A percentile compares a stretch with the other conserved stretches of the same genome.
These are phyloP conservation scores for Zymoseptoria pseudotritici DNA, from an alignment of 2,329 filamentous ascomycete species.

Conservation along the genomic window DNA sequence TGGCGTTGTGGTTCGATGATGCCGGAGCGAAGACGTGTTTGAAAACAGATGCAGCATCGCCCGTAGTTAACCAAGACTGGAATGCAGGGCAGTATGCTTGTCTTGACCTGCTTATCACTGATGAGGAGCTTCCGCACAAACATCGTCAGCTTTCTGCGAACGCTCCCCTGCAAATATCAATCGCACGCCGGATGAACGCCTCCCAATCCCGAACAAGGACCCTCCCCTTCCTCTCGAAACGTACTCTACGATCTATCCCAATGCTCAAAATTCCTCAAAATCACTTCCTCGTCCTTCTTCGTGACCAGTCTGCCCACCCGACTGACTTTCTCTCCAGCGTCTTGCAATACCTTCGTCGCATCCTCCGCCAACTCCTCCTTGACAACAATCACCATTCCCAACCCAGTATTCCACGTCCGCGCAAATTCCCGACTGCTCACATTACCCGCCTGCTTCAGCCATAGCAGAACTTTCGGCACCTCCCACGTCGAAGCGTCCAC, in stretches of 20 bases:
- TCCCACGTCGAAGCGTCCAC: constrained; percentile 72
- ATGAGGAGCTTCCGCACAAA: too few species aligned
- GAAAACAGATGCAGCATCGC: too few species aligned
- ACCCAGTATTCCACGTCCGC: constrained; percentile 85
- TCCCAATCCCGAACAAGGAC: too few species aligned
- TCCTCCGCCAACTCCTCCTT: constrained; percentile 54
- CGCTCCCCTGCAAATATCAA: too few species aligned
- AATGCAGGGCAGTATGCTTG: too few species aligned
- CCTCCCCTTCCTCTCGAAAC: too few species aligned
- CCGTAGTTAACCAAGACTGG: too few species aligned
- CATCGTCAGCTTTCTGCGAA: too few species aligned
- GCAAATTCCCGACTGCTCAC: constrained; percentile 75
- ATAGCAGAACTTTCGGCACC: constrained; percentile 72
- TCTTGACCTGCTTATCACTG: too few species aligned
- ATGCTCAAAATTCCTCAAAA: constrained; percentile 51
- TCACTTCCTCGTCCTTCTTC: constrained; percentile 52
- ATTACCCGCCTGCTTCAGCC: constrained; percentile 69
- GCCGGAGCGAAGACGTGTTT: too few species aligned
- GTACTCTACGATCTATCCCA: constrained; percentile 14
- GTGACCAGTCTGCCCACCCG: constrained; percentile 64
- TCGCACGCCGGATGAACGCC: too few species aligned
- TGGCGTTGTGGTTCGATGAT: too few species aligned
- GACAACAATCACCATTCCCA: constrained; percentile 90
- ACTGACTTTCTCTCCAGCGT: constrained; percentile 68
- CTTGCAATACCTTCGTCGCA: constrained; percentile 54